phyloP scores from a whole-genome alignment of 1,284 basidiomycete genomes.

The Singerocomus inundabilis region DNA sequence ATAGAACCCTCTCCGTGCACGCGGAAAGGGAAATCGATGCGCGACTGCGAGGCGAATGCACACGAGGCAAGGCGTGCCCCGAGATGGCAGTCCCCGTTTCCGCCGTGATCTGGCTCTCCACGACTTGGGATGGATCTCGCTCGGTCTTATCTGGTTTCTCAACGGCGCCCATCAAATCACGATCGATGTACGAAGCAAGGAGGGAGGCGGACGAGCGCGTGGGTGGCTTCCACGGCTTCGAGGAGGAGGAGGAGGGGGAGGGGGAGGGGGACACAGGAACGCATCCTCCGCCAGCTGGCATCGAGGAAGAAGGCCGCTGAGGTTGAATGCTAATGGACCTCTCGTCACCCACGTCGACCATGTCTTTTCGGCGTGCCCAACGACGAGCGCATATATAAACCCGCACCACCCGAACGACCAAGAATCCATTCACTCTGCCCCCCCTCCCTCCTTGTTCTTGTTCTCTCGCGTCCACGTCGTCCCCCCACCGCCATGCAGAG shows the following conservation, averaged over 20 bases:
- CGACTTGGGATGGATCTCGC: neutral
- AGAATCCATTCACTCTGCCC: neutral
- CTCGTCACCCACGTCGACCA: no score
- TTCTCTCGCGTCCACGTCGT: no score
- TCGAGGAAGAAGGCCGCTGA: slow-evolving; percentile 29
- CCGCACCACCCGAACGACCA: neutral
- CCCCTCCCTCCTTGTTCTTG: neutral
- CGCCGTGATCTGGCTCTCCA: slow-evolving; percentile 23
- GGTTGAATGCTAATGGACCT: slow-evolving; percentile 32
- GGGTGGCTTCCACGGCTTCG: slow-evolving; percentile 15
- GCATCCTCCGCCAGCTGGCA: no score
- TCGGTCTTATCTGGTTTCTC: slow-evolving; percentile 8
- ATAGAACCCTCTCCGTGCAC: slow-evolving; percentile 10
- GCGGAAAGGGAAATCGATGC: slow-evolving; percentile 25
- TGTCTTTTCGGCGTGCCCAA: neutral
- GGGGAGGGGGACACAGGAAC: slow-evolving; percentile 16
- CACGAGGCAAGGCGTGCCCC: slow-evolving; percentile 23
- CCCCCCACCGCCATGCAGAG: slow-evolving; percentile 17
- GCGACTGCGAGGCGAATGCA: neutral
- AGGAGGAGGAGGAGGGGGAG: no score
- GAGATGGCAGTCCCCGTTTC: slow-evolving; percentile 26
- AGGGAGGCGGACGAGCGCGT: slow-evolving; percentile 14
- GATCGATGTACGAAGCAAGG: slow-evolving; percentile 21
- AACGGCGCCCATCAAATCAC: slow-evolving; percentile 22
- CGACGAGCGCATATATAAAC: slow-evolving; percentile 24